phyloP scores from a whole-genome alignment of 2,329 filamentous ascomycete genomes.

The Juglanconis sp. region DNA sequence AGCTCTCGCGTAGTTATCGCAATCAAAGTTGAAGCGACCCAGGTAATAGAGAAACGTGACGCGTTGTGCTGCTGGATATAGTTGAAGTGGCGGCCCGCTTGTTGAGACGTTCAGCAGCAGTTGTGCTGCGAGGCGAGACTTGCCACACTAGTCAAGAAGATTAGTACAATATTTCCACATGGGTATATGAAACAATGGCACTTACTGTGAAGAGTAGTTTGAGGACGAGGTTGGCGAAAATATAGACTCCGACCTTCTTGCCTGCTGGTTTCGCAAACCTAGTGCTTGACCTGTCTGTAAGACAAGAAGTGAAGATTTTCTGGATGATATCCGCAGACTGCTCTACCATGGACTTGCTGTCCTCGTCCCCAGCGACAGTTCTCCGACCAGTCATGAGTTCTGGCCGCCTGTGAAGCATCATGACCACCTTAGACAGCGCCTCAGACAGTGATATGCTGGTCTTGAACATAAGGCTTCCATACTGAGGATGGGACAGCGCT shows the following conservation, averaged over 20 bases:
- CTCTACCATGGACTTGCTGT: conserved; percentile 77
- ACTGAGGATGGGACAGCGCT: conserved; percentile 73
- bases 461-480: conserved; percentile 78
- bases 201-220: conserved; percentile 80
- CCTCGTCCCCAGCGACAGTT: conserved; percentile 58
- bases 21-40: conserved; percentile 83
- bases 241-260: conserved; percentile 84
- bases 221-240: conserved; percentile 85
- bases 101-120: conserved; percentile 86
- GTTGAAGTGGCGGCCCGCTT: conserved; percentile 73
- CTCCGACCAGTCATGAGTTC: conserved; percentile 68
- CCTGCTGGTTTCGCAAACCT: conserved; percentile 70
- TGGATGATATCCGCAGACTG: conserved; percentile 85
- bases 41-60: conserved; percentile 95
- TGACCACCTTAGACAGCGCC: conserved; percentile 76
- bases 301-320: conserved; percentile 84
- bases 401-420: conserved; percentile 77
- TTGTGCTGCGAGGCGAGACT: conserved; percentile 78
- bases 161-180: conserved; percentile 7
- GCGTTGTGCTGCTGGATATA: conserved; percentile 81
- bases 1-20: conserved; percentile 77
- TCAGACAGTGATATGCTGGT: conserved; percentile 80
- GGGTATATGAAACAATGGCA: conserved; percentile 3
- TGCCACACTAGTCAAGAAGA: conserved; percentile 57
- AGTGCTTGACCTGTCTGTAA: conserved; percentile 73